These are phyloP conservation scores for Parachaetomium inaequale DNA, from an alignment of 495 filamentous ascomycete genomes.

Conservation along the genomic window DNA sequence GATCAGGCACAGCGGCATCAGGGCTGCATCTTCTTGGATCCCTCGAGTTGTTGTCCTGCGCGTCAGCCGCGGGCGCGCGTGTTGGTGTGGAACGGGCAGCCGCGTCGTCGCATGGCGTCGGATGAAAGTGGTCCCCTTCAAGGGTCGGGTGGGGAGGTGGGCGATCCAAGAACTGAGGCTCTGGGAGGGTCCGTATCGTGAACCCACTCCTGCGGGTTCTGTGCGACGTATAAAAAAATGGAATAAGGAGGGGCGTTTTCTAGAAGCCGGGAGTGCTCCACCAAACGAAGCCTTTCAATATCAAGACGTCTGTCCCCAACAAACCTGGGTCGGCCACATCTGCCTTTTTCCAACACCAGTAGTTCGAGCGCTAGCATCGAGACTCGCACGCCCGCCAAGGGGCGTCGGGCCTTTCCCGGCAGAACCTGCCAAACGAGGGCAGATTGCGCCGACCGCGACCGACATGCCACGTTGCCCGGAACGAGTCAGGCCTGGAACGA, in stretches of 20 bases:
- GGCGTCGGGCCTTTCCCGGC: conserved; percentile 13
- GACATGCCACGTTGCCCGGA: conserved; percentile 32
- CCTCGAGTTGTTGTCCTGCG: conserved; percentile 1
- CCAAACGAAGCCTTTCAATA: conserved; percentile 9
- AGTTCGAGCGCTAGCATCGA: not conserved
- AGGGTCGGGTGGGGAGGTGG: conserved; percentile 31
- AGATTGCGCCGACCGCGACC: conserved; percentile 11
- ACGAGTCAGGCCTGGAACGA: conserved; percentile 30
- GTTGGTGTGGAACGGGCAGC: not conserved
- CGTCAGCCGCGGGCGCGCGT: conserved; percentile 16
- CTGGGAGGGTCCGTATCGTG: conserved; percentile 40
- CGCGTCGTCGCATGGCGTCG: conserved; percentile 23
- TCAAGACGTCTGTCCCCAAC: not conserved
- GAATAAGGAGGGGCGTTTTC: conserved; percentile 33
- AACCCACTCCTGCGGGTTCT: conserved; percentile 41
- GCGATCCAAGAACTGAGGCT: conserved; percentile 39
- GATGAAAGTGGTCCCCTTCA: conserved; percentile 31
- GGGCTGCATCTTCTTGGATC: not conserved
- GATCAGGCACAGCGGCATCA: conserved; percentile 10
- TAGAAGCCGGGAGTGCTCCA: conserved; percentile 31
- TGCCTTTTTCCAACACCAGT: not conserved
- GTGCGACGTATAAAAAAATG: conserved; percentile 38
- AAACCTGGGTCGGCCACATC: not conserved
- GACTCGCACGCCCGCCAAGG: not conserved
- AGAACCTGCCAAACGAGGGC: not conserved